Evolutionary conservation across 2,329 filamentous ascomycete genomes (phyloP), one percentile per base, ranked within the genome.

Genomic region (Trichoderma brevicompactum): DNA sequence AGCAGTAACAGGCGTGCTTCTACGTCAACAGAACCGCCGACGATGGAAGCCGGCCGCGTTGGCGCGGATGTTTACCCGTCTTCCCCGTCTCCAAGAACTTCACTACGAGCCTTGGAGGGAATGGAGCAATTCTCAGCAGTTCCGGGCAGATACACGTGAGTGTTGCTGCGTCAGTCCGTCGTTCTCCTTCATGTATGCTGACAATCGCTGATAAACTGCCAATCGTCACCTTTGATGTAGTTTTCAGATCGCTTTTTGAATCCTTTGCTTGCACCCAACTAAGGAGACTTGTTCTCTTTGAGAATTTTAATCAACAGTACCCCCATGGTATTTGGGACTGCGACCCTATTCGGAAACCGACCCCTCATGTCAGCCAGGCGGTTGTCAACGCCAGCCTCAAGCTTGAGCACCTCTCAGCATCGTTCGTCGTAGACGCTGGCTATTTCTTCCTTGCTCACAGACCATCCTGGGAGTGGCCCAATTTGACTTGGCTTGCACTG

Each of bases 71-170:
- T 68, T 75, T 69, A 64, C 70, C 50, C 72, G 70, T 66, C 68
- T 76, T 65, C 72, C 74, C 44, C 70, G 67, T 65, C 71, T 78
- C 64, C 68, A 72, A 68, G 73, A 78, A 68, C 64, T 79, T 64
- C 70, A 75, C 65, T 78, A 75, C 70, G 74, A 78, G 70, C 75
- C 75, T 65, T 77, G 74, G 74, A 74, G 72, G 65, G 70, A 75
- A 69, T 74, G 69, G 69, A 5, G 2, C n/a, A 15, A 12, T 43
- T 3, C 32, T 2, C 32, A 13, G 10, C 32, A 53, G 17, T 1
- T 8, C 4, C 3, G 1, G 10, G 23, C 36, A 15, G 59, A 53
- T 53, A 15, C 5, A 32, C 0, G 59, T 62, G 3, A 53, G 59
- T 34, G 23, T 32, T 15, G 15, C 5, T n/a, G 41, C 13, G 15